phyloP scores from a whole-genome alignment of 2,329 filamentous ascomycete genomes.

The Teratosphaeria gauchensis region DNA sequence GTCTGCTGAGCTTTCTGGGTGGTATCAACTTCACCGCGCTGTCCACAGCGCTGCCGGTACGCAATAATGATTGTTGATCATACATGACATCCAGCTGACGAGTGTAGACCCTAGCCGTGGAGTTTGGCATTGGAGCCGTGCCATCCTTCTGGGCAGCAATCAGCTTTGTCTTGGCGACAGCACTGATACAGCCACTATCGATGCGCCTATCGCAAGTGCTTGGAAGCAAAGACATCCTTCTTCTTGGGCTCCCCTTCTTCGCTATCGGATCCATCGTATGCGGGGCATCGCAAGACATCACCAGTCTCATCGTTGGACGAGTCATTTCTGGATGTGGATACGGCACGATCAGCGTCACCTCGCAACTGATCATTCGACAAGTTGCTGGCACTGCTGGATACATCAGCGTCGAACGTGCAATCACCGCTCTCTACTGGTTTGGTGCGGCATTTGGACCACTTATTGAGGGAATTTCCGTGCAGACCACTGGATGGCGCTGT shows the following conservation, averaged over 20 bases:
- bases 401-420: constrained; percentile 2
- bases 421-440: not conserved
- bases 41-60: constrained; percentile 7
- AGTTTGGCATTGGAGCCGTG: constrained; percentile 2
- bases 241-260: constrained; percentile 27
- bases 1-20: constrained; percentile 6
- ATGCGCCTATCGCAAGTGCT: constrained; percentile 33
- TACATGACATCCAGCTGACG: not conserved
- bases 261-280: constrained; percentile 29
- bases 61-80: not conserved
- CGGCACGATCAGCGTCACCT: not conserved
- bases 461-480: constrained; percentile 1
- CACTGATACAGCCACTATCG: constrained; percentile 31
- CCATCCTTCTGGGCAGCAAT: constrained; percentile 31
- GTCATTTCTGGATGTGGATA: not conserved
- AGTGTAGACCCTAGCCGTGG: constrained; percentile 2
- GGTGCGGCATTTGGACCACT: constrained; percentile 14
- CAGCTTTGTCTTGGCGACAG: constrained; percentile 30
- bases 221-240: constrained; percentile 30
- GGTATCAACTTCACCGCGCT: constrained; percentile 6
- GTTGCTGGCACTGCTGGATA: not conserved
- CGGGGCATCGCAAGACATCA: constrained; percentile 18
- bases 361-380: not conserved
- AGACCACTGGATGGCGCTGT: not conserved
- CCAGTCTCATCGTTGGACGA: not conserved